Evolutionary conservation across 371 early-diverging fungal species (phyloP).

Genomic region (Chytridium lagenaria): DNA sequence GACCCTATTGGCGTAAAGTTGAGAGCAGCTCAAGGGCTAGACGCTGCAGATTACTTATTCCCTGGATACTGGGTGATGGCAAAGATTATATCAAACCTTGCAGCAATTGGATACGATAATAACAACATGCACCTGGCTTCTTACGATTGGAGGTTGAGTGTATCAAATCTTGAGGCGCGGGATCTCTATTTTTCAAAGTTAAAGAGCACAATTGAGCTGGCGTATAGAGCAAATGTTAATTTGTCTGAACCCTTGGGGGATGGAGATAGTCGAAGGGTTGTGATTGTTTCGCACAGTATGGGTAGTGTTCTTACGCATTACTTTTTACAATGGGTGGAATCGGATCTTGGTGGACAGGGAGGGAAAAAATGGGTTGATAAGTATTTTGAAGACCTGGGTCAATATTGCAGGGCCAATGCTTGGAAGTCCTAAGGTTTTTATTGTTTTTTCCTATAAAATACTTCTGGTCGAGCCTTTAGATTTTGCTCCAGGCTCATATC

Average conservation of each 20-base stretch:
- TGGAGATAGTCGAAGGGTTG: constrained; percentile 27
- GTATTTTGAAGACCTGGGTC: constrained; percentile 81
- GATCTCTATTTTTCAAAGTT: constrained; percentile 86
- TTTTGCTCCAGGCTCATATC: no score
- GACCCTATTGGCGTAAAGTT: constrained; percentile 87
- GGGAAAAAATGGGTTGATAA: constrained; percentile 81
- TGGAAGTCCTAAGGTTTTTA: constrained; percentile 89
- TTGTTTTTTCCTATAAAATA: constrained; percentile 40
- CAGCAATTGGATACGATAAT: constrained; percentile 87
- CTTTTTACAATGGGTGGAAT: constrained; percentile 93
- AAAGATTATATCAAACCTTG: constrained; percentile 65
- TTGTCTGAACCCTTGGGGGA: not conserved
- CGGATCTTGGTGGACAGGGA: constrained; percentile 70
- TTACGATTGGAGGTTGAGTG: constrained; percentile 93
- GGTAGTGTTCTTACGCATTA: constrained; percentile 79
- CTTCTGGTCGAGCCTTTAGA: not conserved
- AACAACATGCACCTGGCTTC: constrained; percentile 86
- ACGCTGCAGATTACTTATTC: constrained; percentile 94
- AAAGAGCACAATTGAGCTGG: constrained; percentile 76
- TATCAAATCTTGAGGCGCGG: constrained; percentile 81
- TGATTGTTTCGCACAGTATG: constrained; percentile 61
- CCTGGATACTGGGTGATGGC: constrained; percentile 97
- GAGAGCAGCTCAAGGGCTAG: constrained; percentile 88
- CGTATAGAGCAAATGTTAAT: constrained; percentile 72
- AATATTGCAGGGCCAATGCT: constrained; percentile 90